These are phyloP conservation scores for Pyrenochaeta sp. DNA, from an alignment of 2,329 filamentous ascomycete species.

Conservation along the genomic window DNA sequence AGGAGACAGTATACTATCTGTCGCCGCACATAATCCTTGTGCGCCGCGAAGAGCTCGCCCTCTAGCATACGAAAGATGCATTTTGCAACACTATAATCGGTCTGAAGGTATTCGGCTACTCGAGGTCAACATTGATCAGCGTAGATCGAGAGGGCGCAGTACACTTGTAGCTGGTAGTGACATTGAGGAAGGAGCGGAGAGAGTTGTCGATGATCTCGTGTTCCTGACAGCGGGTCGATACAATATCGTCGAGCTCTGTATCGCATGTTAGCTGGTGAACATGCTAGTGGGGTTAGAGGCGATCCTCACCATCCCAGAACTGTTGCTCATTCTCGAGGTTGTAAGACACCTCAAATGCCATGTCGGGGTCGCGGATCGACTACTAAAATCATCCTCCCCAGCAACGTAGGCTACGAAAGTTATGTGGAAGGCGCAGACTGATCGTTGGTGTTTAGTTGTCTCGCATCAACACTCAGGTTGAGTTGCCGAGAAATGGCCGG, in stretches of 20 bases:
- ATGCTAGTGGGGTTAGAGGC: conserved; percentile 35
- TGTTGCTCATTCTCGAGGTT: conserved; percentile 81
- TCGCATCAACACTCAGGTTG: conserved; percentile 20
- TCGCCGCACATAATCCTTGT: conserved; percentile 86
- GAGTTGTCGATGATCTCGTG: conserved; percentile 82
- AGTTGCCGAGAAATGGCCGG: conserved; percentile 31
- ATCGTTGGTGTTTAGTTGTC: conserved; percentile 31
- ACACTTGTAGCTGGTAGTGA: conserved; percentile 78
- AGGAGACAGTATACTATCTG: conserved; percentile 93
- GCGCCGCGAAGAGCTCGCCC: conserved; percentile 75
- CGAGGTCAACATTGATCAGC: conserved; percentile 29
- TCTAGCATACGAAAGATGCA: conserved; percentile 83
- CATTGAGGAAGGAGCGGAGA: conserved; percentile 81
- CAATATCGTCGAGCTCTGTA: conserved; percentile 72
- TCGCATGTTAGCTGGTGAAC: conserved; percentile 29
- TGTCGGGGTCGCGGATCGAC: conserved; percentile 52
- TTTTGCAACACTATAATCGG: conserved; percentile 79
- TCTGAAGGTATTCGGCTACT: conserved; percentile 73
- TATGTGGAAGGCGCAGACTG: conserved; percentile 29
- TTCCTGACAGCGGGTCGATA: conserved; percentile 65
- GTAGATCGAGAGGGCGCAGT: conserved; percentile 19
- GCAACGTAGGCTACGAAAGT: conserved; percentile 29
- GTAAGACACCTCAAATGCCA: conserved; percentile 74
- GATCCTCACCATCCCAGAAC: conserved; percentile 82
- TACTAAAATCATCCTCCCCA: conserved; percentile 49